Base-by-base conservation (phyloP, 2,329 filamentous ascomycete genomes). In the Ophiocordyceps polyrhachis-furcata region DNA sequence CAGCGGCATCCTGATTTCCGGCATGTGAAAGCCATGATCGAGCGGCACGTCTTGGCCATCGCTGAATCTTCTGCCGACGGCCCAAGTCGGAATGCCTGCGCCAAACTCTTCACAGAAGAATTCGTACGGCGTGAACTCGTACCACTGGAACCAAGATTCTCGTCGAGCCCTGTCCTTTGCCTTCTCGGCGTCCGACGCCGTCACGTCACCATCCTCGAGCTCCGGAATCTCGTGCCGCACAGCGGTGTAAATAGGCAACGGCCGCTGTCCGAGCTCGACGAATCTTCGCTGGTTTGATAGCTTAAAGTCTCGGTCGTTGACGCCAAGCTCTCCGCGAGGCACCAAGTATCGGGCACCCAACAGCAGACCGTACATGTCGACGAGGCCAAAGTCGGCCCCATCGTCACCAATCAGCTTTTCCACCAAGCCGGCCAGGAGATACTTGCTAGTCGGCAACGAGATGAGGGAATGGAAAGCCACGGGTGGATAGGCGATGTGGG, bases 131-230 rank as follows among this genome's bases (percentile, higher is more conserved):
- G 86, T 93, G 54, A 89, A 82, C 56, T 98, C 91, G 52, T 91
- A 95, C 89, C 91, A 96, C 55, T 98, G 89, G 54, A 96, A 98
- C 84, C 88, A 96, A 2, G 86, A 73, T 55, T 93, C 82, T 48
- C 71, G 69, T 55, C 64, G 76, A 11, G 72, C 66, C 43, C 65
- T 59, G 50, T 68, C 65, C 51, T 76, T 73, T 0, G 65, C 69
- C 19, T 63, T 61, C 47, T 79, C 70, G 1, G 67, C 44, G 31
- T 62, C 42, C 55, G 57, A 15, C 48, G 50, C 2, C 49, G 56
- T 45, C 52, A 56, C 5, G 53, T 56, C 49, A 5, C 21, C 5
- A 5, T 49, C 45, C 7, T 71, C 70, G 8, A 77, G 60, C 8
- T 79, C 66, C 0, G 89, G 91, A 21, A 98, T 96, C 59, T 98